Evolutionary conservation across 2,329 filamentous ascomycete genomes (phyloP).

Genomic region (Arthrobotrys musiformis): DNA sequence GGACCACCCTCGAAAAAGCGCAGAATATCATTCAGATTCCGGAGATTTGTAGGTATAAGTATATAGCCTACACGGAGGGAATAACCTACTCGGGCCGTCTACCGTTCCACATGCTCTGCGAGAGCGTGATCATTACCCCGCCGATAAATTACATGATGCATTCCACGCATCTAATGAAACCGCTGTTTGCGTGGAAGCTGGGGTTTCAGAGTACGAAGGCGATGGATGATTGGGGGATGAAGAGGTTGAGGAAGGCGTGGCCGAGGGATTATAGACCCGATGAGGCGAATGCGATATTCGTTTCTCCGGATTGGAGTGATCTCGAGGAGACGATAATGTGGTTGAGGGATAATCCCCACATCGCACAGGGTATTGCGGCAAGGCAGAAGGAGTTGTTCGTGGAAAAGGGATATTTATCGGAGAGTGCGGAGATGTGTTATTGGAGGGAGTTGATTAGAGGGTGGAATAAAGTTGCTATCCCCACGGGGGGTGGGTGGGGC

Average conservation of each 20-base stretch:
- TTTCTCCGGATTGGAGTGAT: conserved; percentile 68
- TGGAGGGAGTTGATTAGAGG: conserved; percentile 67
- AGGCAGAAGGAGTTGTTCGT: conserved; percentile 66
- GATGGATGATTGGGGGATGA: conserved; percentile 29
- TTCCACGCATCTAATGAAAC: conserved; percentile 66
- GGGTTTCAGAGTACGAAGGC: conserved; percentile 54
- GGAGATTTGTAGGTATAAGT: conserved; percentile 68
- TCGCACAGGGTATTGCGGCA: conserved; percentile 63
- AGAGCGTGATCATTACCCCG: conserved; percentile 66
- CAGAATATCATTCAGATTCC: conserved; percentile 66
- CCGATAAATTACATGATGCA: conserved; percentile 66
- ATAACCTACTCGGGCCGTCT: conserved; percentile 69
- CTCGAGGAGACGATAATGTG: conserved; percentile 65
- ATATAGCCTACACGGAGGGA: conserved; percentile 69
- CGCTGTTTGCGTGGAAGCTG: conserved; percentile 63
- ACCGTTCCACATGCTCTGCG: conserved; percentile 68
- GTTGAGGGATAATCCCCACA: conserved; percentile 65
- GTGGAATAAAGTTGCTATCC: conserved; percentile 65
- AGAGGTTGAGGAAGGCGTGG: conserved; percentile 62
- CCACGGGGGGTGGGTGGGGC: conserved; percentile 60
- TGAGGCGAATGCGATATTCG: conserved; percentile 67
- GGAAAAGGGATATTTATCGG: conserved; percentile 65
- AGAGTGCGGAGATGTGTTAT: conserved; percentile 68
- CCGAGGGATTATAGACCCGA: conserved; percentile 60
- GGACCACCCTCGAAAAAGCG: conserved; percentile 61